phyloP scores from a whole-genome alignment of 345 rosid genomes.

The Heritiera fomes region DNA sequence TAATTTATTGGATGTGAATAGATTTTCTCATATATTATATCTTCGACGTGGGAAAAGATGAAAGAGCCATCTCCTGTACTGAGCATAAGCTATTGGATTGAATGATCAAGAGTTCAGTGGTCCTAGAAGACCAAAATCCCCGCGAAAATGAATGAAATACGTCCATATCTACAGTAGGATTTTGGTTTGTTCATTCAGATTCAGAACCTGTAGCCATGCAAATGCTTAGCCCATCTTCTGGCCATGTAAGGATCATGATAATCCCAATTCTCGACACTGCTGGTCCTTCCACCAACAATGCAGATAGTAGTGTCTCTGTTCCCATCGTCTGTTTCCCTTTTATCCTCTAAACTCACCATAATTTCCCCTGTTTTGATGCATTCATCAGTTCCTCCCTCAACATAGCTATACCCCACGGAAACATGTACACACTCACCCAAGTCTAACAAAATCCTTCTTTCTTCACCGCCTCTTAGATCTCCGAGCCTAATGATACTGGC shows the following conservation, averaged over 20 bases:
- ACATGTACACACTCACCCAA: conserved; percentile 48
- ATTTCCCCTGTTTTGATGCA: conserved; percentile 59
- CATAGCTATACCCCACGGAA: conserved; percentile 63
- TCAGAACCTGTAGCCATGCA: conserved; percentile 68
- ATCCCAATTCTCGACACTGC: conserved; percentile 64
- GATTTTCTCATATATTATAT: neutral
- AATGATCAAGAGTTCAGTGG: conserved; percentile 12
- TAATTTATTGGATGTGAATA: no score
- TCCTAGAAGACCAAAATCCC: conserved; percentile 20
- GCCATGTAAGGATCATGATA: conserved; percentile 80
- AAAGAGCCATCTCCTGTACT: neutral
- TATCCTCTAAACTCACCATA: conserved; percentile 44
- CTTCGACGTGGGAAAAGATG: neutral
- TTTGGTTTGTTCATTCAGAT: conserved; percentile 18
- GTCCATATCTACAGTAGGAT: neutral
- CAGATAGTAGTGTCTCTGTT: conserved; percentile 28
- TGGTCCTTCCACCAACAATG: conserved; percentile 49
- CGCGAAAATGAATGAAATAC: conserved; percentile 20
- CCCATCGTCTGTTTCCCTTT: conserved; percentile 37
- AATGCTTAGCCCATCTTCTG: conserved; percentile 83
- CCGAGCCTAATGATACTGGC: conserved; percentile 54
- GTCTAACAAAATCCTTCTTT: conserved; percentile 59
- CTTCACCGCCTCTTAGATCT: conserved; percentile 66
- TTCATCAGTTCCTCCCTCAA: conserved; percentile 58
- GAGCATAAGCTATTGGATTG: conserved; percentile 10